Base-by-base conservation (phyloP, 305 asterid species). In the Caryopteris hybrid region DNA sequence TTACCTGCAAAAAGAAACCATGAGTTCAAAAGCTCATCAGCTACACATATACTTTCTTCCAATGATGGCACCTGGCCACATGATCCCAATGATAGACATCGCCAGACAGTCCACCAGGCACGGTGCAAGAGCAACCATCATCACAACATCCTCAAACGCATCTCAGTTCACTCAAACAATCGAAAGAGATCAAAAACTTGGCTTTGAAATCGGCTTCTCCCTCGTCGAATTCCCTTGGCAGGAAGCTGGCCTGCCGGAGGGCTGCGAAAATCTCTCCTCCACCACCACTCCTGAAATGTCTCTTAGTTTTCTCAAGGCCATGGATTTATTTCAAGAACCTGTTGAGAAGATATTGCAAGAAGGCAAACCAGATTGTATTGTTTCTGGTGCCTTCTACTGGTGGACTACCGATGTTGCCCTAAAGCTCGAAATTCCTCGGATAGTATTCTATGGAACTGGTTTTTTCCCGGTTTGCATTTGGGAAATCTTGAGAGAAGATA, bases 381-480 rank as follows among this genome's bases (percentile, higher is more conserved):
- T 79, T 8, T 18, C 77, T 0, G 81, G 68, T 2, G 64, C 54
- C 20, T 60, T 59, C 74, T 72, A 65, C 74, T 47, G 71, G 39
- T 79, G 84, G 84, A 70, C 79, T 10, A 9, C 27, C 6, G 77
- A 71, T 34, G 0, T 66, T 2, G 79, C 81, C 2, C 23, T 1
- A 20, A 52, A 48, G 31, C 69, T 79, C 58, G 23, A 38, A 9
- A 69, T 79, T 11, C 77, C 79, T 0, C n/a, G 78, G n/a, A 3
- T 83, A 25, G 23, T 18, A 36, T 81, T 84, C 51, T 76, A 80
- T 11, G 88, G 92, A 5, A 70, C 84, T 0, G 79, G 88, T n/a
- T 79, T 71, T 21, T 80, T 85, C 53, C 82, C 92, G 0, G 27
- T 70, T 42, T 67, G 67, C 69, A 73, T 58, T 12, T 6, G 7